Conservation (phyloP, 1,284 basidiomycete species). For the Lignosus rhinocerotis region DNA sequence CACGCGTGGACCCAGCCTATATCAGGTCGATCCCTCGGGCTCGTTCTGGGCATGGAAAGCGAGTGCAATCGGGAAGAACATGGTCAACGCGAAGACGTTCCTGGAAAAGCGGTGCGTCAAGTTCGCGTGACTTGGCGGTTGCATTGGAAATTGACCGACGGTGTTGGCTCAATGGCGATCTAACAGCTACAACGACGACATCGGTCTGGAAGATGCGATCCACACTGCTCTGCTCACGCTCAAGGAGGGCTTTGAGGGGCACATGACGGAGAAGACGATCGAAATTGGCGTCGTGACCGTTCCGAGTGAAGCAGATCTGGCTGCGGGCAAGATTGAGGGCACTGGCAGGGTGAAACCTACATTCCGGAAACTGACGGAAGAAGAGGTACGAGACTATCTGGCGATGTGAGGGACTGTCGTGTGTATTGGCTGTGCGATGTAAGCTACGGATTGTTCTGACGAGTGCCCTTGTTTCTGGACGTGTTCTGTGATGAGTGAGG, state of each 20-base stretch:
- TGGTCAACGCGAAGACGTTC: slow-evolving; percentile 99
- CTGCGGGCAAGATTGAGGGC: slow-evolving; percentile 71
- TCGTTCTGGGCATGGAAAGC: slow-evolving; percentile 99
- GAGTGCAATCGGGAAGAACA: slow-evolving; percentile 99
- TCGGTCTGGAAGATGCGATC: slow-evolving; percentile 98
- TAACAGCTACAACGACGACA: slow-evolving; percentile 96
- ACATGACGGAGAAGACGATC: slow-evolving; percentile 99
- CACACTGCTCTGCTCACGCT: slow-evolving; percentile 98
- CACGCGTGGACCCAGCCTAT: slow-evolving; percentile 89
- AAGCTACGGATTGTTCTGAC: slow-evolving; percentile 22
- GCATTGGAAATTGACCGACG: background rate
- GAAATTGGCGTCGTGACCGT: slow-evolving; percentile 97
- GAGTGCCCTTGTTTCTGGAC: background rate
- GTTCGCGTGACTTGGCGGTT: slow-evolving; percentile 10
- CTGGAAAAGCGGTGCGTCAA: slow-evolving; percentile 88
- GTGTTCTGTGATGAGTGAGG: background rate
- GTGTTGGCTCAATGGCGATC: slow-evolving; percentile 19
- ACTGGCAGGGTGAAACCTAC: slow-evolving; percentile 79
- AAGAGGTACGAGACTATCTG: slow-evolving; percentile 94
- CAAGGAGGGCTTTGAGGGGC: slow-evolving; percentile 99
- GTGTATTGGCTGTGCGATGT: slow-evolving; percentile 26
- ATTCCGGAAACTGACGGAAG: slow-evolving; percentile 91
- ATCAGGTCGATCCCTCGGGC: slow-evolving; percentile 98
- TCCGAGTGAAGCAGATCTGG: slow-evolving; percentile 76
- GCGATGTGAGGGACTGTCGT: slow-evolving; percentile 53